A percentile compares a stretch with the other conserved stretches of the same genome.
These are phyloP conservation scores for Anisodus acutangulus DNA, from an alignment of 257 asterid genomes.

Conservation along the genomic window DNA sequence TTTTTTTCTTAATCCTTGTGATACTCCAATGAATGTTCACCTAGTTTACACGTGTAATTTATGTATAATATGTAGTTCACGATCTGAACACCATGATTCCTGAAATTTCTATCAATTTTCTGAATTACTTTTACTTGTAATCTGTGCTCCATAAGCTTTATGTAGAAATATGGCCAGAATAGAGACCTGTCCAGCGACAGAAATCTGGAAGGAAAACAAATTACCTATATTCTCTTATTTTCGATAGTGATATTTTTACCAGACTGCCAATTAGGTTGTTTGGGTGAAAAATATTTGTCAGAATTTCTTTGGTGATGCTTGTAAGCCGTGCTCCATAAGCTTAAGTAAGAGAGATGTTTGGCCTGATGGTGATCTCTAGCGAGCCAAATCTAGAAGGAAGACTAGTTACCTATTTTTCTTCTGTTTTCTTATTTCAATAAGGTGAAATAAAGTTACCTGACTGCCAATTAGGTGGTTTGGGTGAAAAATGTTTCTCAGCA, in stretches of 20 bases:
- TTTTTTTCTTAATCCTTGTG: constrained; percentile 45
- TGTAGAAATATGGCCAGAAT: constrained; percentile 7
- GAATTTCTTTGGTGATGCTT: constrained; percentile 17
- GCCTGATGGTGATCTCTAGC: not conserved
- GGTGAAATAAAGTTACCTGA: not conserved
- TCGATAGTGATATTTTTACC: not conserved
- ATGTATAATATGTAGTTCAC: not conserved
- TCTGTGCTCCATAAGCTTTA: not conserved
- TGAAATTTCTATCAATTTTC: not conserved
- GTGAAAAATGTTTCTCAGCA: not conserved
- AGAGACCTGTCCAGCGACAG: not conserved
- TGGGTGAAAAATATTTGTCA: not conserved
- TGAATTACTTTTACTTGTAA: not conserved
- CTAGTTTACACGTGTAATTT: not conserved
- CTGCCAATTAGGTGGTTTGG: not conserved
- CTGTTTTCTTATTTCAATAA: not conserved
- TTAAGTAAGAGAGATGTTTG: not conserved
- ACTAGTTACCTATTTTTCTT: not conserved
- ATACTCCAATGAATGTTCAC: not conserved
- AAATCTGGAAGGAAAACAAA: not conserved
- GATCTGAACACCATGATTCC: not conserved
- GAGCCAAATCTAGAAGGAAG: not conserved
- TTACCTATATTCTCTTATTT: not conserved
- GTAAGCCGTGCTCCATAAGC: not conserved
- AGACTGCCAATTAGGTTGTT: constrained; percentile 19